Base-by-base conservation (phyloP, 2,329 filamentous ascomycete genomes). In the Sporothrix humicola region DNA sequence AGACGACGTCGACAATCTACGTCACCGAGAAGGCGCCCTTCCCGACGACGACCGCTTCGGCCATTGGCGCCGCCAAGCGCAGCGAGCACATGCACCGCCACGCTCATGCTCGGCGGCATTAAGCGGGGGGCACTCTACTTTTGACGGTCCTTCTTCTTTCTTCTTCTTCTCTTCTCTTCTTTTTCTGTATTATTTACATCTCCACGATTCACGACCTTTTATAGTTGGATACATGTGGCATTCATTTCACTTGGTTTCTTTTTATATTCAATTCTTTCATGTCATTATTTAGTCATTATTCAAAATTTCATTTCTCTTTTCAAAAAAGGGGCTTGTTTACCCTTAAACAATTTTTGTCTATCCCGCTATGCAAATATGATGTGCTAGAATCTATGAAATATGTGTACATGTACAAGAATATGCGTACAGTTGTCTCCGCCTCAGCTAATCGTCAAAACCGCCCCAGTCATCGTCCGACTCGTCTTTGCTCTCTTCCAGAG, bases 371-470 rank as follows among this genome's bases (percentile, higher is more conserved):
- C 69, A 71, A 31, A 54, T 69, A 23, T 44, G 23, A 31, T 37
- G 5, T 37, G 31, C 31, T 7, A 37, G 31, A 37, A 37, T 37
- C 31, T 12, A 56, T 12, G 3, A 31, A 46, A 52, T 9, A 65
- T 26, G 15, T 46, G 2, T 20, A 52, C 42, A 71, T 69, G 44
- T 46, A 10, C 37, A 12, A 9, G 26, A 59, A 42, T n/a, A 9
- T 26, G 12, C 7, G 20, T 59, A 50, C 20, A 17, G 2, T 13
- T 46, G 46, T 50, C 23, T 9, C 23, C 44, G 46, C 8, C 5
- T 0, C 42, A 44, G 15, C 71, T 42, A 78, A 31, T 78, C 76
- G 15, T 75, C 76, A 31, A 78, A 77, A 1, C 77, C 77, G 3
- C 69, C 71, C 77, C 77, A 78, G 12, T 54, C 69, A 3, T 58